Percentiles rank a stretch among this genome's conserved stretches.
These are phyloP conservation scores for Kockiozyma suomiensis DNA, from an alignment of 805 yeast genomes.

Conservation along the genomic window DNA sequence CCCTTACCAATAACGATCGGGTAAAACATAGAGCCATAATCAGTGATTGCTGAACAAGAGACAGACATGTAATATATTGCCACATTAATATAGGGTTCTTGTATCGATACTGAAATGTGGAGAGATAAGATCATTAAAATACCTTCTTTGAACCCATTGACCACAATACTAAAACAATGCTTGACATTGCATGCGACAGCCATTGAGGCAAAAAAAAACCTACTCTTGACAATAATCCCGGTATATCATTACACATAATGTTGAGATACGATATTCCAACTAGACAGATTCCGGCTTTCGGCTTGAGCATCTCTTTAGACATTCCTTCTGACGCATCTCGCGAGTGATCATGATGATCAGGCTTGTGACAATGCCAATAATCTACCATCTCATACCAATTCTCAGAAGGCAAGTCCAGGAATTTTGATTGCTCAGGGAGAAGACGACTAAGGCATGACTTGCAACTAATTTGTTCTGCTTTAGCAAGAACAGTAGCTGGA, in stretches of 20 bases:
- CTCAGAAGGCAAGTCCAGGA: conserved; percentile 79
- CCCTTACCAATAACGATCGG: not conserved
- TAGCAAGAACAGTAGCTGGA: conserved; percentile 12
- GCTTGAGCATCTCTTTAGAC: conserved; percentile 19
- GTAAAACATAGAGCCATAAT: not conserved
- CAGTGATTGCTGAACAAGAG: not conserved
- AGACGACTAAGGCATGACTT: conserved; percentile 9
- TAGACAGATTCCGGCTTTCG: conserved; percentile 5
- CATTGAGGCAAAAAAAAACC: not conserved
- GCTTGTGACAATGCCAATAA: conserved; percentile 91
- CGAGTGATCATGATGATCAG: conserved; percentile 33
- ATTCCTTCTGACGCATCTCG: not conserved
- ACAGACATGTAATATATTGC: not conserved
- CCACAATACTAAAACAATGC: too few relatives aligned
- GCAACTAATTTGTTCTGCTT: conserved; percentile 13
- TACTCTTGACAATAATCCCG: not conserved
- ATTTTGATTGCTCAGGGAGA: conserved; percentile 31
- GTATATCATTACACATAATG: not conserved
- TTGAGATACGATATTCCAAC: conserved; percentile 19
- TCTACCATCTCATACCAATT: conserved; percentile 95
- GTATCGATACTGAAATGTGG: conserved; percentile 35
- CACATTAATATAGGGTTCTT: conserved; percentile 38
- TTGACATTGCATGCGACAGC: too few relatives aligned
- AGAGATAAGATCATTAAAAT: conserved; percentile 5
- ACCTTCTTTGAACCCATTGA: conserved; percentile 29